Base-by-base conservation (phyloP, 2,329 filamentous ascomycete genomes). In the Byssochlamys sp. region DNA sequence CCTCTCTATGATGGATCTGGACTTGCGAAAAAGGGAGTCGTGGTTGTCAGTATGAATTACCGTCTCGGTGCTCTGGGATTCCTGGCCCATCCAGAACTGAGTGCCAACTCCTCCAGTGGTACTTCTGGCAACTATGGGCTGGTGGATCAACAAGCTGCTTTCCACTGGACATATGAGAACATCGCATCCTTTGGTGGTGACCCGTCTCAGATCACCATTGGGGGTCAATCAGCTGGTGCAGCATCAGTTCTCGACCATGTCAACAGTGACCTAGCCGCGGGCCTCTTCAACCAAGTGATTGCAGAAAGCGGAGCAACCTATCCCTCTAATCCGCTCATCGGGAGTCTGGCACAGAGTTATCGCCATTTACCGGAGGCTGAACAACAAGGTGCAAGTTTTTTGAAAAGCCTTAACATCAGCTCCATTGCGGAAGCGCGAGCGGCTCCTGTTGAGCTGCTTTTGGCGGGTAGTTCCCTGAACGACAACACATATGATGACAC, bases 341-440 rank as follows among this genome's bases (percentile, higher is more conserved):
- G 64, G 29, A 62, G 63, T 55, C 58, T 64, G 0, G 68, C 67
- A 10, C 67, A 67, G 12, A 61, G 60, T 31, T 63, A 70, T 57
- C 65, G 62, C 19, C 62, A 56, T 24, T 65, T 65, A 52, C 57
- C 53, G 11, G 61, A 56, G 11, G 68, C 69, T 6, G 62, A 63
- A 52, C 27, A 55, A 5, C 45, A 59, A 24, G 63, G 63, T 19
- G 61, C 72, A 4, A 58, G 59, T 2, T 79, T 75, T 62, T 66
- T 79, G 2, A 57, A 72, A 39, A 39, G 35, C 0, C 58, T 74
- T 11, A 76, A 76, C 50, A 74, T 76, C 29, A 66, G 65, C 35
- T 72, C 69, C 4, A 63, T 80, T 48, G 68, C 69, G 25, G 69
- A 77, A 62, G 72, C 75, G 10, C 72, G 77, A 4, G 59, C 70